Evolutionary conservation across 345 rosid genomes (phyloP).

Genomic region (Eucalyptus pauciflora): DNA sequence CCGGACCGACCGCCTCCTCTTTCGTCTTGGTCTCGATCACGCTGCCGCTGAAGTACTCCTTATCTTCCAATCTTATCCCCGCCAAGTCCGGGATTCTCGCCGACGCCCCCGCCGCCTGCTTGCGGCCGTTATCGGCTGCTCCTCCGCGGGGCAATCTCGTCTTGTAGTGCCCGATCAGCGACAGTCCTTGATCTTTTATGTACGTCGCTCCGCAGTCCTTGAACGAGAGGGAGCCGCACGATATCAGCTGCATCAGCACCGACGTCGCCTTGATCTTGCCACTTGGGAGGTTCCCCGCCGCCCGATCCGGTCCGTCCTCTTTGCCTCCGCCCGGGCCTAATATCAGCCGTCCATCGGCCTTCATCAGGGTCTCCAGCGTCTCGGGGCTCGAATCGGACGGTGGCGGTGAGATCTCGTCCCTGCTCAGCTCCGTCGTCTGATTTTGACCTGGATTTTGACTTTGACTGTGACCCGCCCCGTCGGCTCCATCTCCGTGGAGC

Average conservation of each 20-base stretch:
- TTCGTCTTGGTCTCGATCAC: conserved; percentile 69
- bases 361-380: conserved; percentile 74
- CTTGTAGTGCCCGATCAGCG: conserved; percentile 36
- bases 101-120: conserved; percentile 13
- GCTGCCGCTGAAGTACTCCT: conserved; percentile 93
- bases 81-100: conserved; percentile 19
- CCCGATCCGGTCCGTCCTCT: conserved; percentile 23
- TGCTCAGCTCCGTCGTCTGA: conserved; percentile 42
- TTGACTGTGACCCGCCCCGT: background rate
- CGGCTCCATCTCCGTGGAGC: background rate
- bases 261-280: conserved; percentile 68
- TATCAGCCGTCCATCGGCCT: conserved; percentile 60
- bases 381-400: conserved; percentile 97
- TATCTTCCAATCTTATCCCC: conserved; percentile 66
- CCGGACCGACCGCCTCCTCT: conserved; percentile 4
- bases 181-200: conserved; percentile 52
- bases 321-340: conserved; percentile 7
- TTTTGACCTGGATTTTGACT: background rate
- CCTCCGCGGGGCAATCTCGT: conserved; percentile 48
- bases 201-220: conserved; percentile 56
- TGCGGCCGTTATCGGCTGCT: conserved; percentile 9
- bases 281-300: conserved; percentile 33
- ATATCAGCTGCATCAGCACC: conserved; percentile 86
- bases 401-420: conserved; percentile 91
- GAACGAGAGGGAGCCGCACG: conserved; percentile 85